Base-by-base conservation (phyloP, 164 flowering plant genomes). In the Chloranthus sessilifolius region DNA sequence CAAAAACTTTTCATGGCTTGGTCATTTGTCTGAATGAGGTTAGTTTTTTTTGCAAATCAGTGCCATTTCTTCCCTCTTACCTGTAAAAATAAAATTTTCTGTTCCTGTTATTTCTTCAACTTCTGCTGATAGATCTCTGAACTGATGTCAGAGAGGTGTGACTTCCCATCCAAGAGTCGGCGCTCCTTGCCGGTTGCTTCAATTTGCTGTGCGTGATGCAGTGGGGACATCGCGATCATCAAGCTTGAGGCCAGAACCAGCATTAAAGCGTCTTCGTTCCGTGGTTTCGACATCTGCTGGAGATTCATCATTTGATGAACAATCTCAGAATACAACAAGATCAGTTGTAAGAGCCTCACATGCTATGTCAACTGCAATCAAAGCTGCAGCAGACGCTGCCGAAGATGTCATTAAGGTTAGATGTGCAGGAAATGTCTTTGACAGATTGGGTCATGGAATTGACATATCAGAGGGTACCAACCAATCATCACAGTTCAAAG, bases 161-260 rank as follows among this genome's bases (percentile, higher is more conserved):
- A 64, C 46, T 40, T 48, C 73, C 44, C 78, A 70, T 47, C 59
- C 71, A 43, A 53, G 60, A 6, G 47, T 66, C 37, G 69, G 26
- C 63, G 96, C 89, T 5, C 71, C 97, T 45, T 69, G 89, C 11
- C 72, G 99, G 59, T 69, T 92, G 29, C 92, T 88, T 57, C 97
- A 92, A 36, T 88, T 77, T 82, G 99, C 99, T 35, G 85, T 92
- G 3, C 63, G 97, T 50, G 99, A 92, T 61, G 99, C 99, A 0
- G 83, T 89, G 34, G 89, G 70, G 39, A 71, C 76, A 60, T 42
- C 71, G 8, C 66, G 71, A 54, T 59, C 86, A 21, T 54, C 84
- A n/a, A 70, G 33, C 58, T 40, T 56, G 15, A 48, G 50, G 30
- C 23, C 42, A 11, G 85, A 75, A 43, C 80, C 89, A 42, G 44